Evolutionary conservation across 2,329 filamentous ascomycete genomes (phyloP).

Genomic region (Aspergillus ustus): DNA sequence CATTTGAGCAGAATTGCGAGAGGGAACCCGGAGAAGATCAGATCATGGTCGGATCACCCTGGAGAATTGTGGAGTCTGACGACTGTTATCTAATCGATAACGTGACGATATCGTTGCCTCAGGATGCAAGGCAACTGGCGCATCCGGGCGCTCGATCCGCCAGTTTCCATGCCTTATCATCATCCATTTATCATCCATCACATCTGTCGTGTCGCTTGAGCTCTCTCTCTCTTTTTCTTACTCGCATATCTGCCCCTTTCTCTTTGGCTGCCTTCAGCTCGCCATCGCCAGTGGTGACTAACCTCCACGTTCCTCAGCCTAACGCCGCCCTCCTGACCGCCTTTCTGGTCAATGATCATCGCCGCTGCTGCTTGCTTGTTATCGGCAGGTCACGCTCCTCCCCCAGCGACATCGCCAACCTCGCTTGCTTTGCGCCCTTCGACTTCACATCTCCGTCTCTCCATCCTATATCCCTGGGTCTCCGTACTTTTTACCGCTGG

Average conservation of each 20-base stretch:
- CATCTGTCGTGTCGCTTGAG: background rate
- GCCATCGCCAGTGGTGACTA: background rate
- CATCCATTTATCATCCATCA: background rate
- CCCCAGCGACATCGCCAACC: slow-evolving; percentile 22
- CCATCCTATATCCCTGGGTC: slow-evolving; percentile 31
- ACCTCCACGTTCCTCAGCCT: slow-evolving; percentile 13
- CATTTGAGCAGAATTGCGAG: slow-evolving; percentile 9
- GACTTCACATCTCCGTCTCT: slow-evolving; percentile 27
- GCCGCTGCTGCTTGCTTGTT: slow-evolving; percentile 34
- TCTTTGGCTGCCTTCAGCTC: background rate
- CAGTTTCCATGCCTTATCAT: background rate
- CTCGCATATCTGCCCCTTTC: background rate
- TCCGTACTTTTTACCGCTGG: slow-evolving; percentile 9
- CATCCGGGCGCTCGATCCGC: background rate
- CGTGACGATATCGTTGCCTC: slow-evolving; percentile 10
- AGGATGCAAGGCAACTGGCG: background rate
- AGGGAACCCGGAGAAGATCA: background rate
- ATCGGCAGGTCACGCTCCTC: slow-evolving; percentile 35
- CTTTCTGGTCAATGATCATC: slow-evolving; percentile 30
- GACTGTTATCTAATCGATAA: slow-evolving; percentile 21
- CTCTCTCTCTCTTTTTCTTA: background rate
- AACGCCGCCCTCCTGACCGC: slow-evolving; percentile 41
- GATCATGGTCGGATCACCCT: background rate
- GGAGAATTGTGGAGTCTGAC: slow-evolving; percentile 4
- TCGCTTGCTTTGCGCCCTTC: slow-evolving; percentile 30